Base-by-base conservation (phyloP, 169 alveolate species). In the Babesia ovata region DNA sequence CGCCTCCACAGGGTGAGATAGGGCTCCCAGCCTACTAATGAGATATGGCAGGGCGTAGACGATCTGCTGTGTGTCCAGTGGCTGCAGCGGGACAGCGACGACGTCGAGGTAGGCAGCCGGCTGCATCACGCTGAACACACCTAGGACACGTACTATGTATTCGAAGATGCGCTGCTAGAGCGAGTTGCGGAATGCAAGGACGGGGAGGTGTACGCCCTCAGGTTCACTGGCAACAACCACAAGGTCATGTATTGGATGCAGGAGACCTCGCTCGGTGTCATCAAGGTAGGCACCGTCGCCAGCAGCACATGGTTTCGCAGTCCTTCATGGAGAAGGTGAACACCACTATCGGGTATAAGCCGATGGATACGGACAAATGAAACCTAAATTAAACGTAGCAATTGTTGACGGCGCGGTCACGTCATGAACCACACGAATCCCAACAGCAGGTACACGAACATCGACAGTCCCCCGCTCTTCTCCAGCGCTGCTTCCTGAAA, bases 181-280 rank as follows among this genome's bases (percentile, higher is more conserved):
- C 53, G 54, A 63, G 75, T 85, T 29, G 54, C 56, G 3, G 75
- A 65, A 42, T 72, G 87, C 62, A 63, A 45, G 9, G 76, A 75
- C 33, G 91, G 91, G 33, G 58, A 84, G 13, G 91, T 85, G 12
- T 85, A 85, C 52, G 79, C 59, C 33, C 84, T 85, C 39, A 81
- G 60, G 39, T 85, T 79, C 65, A 79, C 86, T 45, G 75, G 72
- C 39, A 85, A 74, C 42, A 74, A 53, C 78, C 82, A 73, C 65
- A 57, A 67, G 66, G 28, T 75, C 63, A 77, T 85, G 42, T 85
- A 69, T 78, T 85, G 91, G 91, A 85, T 85, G 90, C 91, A 85
- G 72, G 89, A 85, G 62, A 57, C 89, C 29, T 60, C 86, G 14
- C 36, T 39, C 6, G 29, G 39, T 1, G 54, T 57, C n/a, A 81